A percentile compares a stretch with the other conserved stretches of the same genome.
These are phyloP conservation scores for Kondoa subrosea DNA, from an alignment of 768 basidiomycete genomes.

Conservation along the genomic window DNA sequence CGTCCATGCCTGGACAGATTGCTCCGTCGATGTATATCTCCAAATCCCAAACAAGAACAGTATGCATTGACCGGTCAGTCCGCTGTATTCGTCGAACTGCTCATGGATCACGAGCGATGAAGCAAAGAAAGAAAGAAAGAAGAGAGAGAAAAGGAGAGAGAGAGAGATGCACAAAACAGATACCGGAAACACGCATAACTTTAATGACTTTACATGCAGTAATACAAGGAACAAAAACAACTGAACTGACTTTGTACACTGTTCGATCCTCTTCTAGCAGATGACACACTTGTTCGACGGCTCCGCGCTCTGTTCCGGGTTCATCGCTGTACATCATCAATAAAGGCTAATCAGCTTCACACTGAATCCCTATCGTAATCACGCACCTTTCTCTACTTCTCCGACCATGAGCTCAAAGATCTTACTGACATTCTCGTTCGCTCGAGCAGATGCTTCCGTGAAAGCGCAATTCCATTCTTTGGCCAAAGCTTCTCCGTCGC, in stretches of 20 bases:
- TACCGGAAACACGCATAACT: not conserved
- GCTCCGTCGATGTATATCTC: no score
- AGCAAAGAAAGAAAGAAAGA: no score
- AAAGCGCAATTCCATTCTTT: conserved; percentile 19
- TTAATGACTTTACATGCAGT: no score
- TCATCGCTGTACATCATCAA: not conserved
- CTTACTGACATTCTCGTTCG: conserved; percentile 27
- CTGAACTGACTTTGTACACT: not conserved
- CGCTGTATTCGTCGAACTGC: no score
- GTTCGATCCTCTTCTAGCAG: not conserved
- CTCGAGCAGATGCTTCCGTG: conserved; percentile 26
- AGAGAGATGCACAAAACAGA: not conserved
- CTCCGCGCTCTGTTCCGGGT: conserved; percentile 6
- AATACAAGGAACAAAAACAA: not conserved
- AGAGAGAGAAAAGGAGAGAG: not conserved
- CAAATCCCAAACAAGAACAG: no score
- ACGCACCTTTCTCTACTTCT: conserved; percentile 26
- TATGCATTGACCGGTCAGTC: no score
- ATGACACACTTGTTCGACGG: conserved; percentile 4
- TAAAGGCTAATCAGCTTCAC: not conserved
- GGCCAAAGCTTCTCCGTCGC: conserved; percentile 25
- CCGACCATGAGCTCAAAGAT: conserved; percentile 25
- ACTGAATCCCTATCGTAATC: not conserved
- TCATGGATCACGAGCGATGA: no score
- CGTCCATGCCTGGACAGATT: no score